Evolutionary conservation across 192 early-diverging fungal genomes (phyloP).

Genomic region (Coemansia furcata): DNA sequence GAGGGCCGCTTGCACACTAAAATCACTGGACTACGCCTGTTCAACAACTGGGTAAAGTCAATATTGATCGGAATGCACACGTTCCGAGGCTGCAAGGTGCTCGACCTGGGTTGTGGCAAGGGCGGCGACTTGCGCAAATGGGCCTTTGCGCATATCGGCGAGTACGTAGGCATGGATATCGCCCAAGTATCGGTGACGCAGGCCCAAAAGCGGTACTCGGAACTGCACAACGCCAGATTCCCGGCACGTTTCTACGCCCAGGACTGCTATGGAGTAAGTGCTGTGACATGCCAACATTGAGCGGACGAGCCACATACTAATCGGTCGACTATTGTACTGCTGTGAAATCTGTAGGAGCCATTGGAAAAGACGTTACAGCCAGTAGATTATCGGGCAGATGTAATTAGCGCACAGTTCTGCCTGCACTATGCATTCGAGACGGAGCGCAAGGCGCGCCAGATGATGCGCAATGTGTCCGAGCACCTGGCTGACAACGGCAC

Average conservation of each 20-base stretch:
- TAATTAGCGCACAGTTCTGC: constrained; percentile 96
- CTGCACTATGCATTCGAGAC: constrained; percentile 93
- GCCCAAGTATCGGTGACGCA: constrained; percentile 83
- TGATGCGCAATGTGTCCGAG: constrained; percentile 74
- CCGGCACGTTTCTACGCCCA: constrained; percentile 74
- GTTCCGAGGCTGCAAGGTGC: constrained; percentile 57
- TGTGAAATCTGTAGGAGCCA: constrained; percentile 45
- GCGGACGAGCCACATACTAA: not conserved
- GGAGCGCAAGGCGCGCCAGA: constrained; percentile 76
- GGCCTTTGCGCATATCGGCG: constrained; percentile 66
- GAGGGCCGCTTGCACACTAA: constrained; percentile 74
- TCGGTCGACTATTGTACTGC: not conserved
- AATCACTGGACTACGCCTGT: constrained; percentile 83
- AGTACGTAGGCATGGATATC: constrained; percentile 87
- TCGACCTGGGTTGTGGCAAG: constrained; percentile 95
- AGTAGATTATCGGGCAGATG: constrained; percentile 61
- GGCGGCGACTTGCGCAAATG: constrained; percentile 87
- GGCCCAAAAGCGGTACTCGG: constrained; percentile 66
- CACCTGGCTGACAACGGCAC: constrained; percentile 70
- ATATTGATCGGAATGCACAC: constrained; percentile 74
- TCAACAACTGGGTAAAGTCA: constrained; percentile 98
- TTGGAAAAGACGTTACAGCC: constrained; percentile 58
- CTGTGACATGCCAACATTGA: not conserved
- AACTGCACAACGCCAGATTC: constrained; percentile 60
- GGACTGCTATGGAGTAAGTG: constrained; percentile 76